Base-by-base conservation (phyloP, 1,284 basidiomycete species). In the Cutaneotrichosporon spelunceum region DNA sequence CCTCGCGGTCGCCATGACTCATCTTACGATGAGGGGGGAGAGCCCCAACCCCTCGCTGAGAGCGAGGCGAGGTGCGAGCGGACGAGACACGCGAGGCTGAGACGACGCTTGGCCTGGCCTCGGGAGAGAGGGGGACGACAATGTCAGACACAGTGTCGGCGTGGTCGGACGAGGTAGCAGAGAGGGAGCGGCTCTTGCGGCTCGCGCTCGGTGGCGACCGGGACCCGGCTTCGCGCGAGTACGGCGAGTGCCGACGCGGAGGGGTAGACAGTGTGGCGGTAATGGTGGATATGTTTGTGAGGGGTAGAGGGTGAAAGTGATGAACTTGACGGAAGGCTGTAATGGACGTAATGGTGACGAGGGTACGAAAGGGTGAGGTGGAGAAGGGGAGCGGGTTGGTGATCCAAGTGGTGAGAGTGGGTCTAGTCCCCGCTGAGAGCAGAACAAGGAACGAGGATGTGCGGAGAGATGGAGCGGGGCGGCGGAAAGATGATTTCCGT, bases 91-190 rank as follows among this genome's bases (percentile, higher is more conserved):
- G 54, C 4, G 42, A 56, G n/a, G 14, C 39, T 11, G 55, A 29
- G 19, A 19, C 34, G 7, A 50, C 19, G 34, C 48, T 58, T 10
- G 49, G 14, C n/a, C 47, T 21, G 30, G 34, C 24, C 49, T 58
- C 57, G 4, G 49, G 57, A 26, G 36, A 53, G 39, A 58, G 27
- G 49, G 57, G 27, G 36, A 58, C 24, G 36, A 58, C 39, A 26
- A 53, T 58, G 34, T 50, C 57, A 26, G 57, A n/a, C 49, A 58
- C 57, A 26, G 57, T 58, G 57, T 50, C 16, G 19, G 57, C 24
- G 44, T 47, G n/a, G 14, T 26, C 30, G n/a, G 44, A 29, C 34
- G 53, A 14, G 9, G 50, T 21, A 5, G 48, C 11, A 49, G 27
- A 30, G 26, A 30, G 48, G 11, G 39, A 42, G 19, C 39, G 39